Base-by-base conservation (phyloP, 495 filamentous ascomycete species). In the Talaromyces adpressus region DNA sequence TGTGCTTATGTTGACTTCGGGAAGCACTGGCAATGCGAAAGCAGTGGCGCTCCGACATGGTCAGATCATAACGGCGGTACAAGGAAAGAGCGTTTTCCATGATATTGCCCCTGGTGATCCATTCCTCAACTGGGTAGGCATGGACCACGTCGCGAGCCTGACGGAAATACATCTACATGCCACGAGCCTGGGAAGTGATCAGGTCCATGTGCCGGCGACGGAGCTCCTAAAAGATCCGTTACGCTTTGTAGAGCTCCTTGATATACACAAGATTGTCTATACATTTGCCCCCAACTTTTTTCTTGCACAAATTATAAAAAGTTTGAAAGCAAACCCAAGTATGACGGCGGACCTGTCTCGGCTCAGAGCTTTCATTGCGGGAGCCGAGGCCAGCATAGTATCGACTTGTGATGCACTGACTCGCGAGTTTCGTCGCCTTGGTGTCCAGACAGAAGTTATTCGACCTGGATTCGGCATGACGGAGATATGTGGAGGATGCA, bases 281-380 rank as follows among this genome's bases (percentile, higher is more conserved):
- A 75, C 78, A 0, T 87, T 86, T 66, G 80, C 81, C 0, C 83
- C 84, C 0, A 85, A 87, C 63, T 86, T 84, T 73, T 82, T 85
- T 58, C 71, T 85, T 6, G 30, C 20, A 16, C 23, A 14, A 57
- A 18, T 22, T 2, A 0, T 8, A 12, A 5, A 58, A 57, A 45
- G 39, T 30, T 16, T 20, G 63, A 12, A 6, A 3, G 30, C 29
- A 22, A 34, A 41, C 8, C 59, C 29, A 0, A 27, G 62, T 20
- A n/a, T 61, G 9, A 27, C 12, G 34, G 25, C 41, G 23, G 72
- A 79, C 61, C 62, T 80, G 12, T 69, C 58, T 12, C 63, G 62
- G n/a, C 68, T 77, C 14, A 14, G 32, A 2, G 69, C 59, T 30
- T 51, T 77, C 8, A 69, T 66, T 0, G 75, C 78, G 5, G 79